Conservation (phyloP, 2,329 filamentous ascomycete genomes). For the Pezicula carpinea region DNA sequence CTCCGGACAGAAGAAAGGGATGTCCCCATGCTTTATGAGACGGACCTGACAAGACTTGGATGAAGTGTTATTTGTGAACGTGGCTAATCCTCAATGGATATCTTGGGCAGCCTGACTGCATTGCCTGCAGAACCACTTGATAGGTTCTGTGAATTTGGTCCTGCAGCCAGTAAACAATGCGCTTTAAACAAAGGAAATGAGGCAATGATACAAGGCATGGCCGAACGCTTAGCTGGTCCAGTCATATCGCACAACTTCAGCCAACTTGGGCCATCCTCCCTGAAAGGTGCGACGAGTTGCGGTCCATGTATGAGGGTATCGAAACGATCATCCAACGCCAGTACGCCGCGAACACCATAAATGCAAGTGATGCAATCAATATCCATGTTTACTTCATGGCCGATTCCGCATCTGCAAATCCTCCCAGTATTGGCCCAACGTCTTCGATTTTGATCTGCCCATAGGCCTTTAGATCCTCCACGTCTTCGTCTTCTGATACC, state of each 20-base stretch:
- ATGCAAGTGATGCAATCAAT: conserved; percentile 11
- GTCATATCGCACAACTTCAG: conserved; percentile 24
- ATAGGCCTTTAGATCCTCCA: conserved; percentile 23
- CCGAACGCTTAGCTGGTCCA: conserved; percentile 29
- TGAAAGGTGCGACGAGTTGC: conserved; percentile 17
- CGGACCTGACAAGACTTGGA: conserved; percentile 14
- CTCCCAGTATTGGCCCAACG: conserved; percentile 28
- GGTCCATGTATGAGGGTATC: conserved; percentile 23
- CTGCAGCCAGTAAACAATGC: conserved; percentile 28
- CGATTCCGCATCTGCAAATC: conserved; percentile 28
- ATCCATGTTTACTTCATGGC: conserved; percentile 24
- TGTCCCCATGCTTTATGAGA: conserved; percentile 23
- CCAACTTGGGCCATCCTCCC: conserved; percentile 14
- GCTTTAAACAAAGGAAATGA: conserved; percentile 28
- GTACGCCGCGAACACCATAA: conserved; percentile 24
- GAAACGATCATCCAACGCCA: conserved; percentile 22
- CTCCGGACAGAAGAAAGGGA: conserved; percentile 12
- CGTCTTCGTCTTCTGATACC: conserved; percentile 33
- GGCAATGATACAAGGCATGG: conserved; percentile 31
- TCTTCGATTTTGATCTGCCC: conserved; percentile 28
- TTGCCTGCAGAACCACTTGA: conserved; percentile 24
- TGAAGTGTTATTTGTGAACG: conserved; percentile 27
- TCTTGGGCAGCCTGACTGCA: conserved; percentile 27
- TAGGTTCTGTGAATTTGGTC: conserved; percentile 22
- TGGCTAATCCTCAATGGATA: conserved; percentile 29